phyloP scores from a whole-genome alignment of 2,329 filamentous ascomycete genomes.

The Ceratocystis ficicola region DNA sequence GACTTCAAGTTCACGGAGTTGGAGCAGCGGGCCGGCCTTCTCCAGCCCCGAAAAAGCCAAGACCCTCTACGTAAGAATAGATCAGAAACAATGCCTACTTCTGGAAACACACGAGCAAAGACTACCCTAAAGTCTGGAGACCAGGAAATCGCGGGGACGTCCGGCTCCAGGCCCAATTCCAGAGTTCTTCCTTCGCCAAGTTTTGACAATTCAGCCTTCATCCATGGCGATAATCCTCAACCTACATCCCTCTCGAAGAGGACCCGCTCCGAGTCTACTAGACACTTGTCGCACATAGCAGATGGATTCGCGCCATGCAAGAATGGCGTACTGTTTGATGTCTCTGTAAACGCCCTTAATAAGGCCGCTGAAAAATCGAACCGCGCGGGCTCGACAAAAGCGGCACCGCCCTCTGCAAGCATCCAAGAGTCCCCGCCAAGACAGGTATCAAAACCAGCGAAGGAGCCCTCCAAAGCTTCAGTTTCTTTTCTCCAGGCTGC shows the following conservation, averaged over 20 bases:
- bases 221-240: neutral
- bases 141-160: neutral
- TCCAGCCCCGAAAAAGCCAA: constrained; percentile 24
- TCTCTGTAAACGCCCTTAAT: constrained; percentile 10
- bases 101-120: neutral
- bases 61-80: constrained; percentile 4
- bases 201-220: constrained; percentile 8
- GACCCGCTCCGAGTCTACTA: neutral
- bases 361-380: neutral
- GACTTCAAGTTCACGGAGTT: constrained; percentile 18
- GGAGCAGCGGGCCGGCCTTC: constrained; percentile 20
- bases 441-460: neutral
- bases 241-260: neutral
- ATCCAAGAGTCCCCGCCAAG: neutral
- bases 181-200: neutral
- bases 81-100: neutral
- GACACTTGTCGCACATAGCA: neutral
- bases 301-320: neutral
- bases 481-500: constrained; percentile 14
- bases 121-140: neutral
- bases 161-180: neutral
- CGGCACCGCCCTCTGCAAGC: neutral
- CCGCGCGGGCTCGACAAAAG: neutral
- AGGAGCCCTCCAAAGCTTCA: neutral
- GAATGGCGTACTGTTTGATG: constrained; percentile 3